phyloP scores from a whole-genome alignment of 148 eudicot genomes.

The Heliosperma pusillum region DNA sequence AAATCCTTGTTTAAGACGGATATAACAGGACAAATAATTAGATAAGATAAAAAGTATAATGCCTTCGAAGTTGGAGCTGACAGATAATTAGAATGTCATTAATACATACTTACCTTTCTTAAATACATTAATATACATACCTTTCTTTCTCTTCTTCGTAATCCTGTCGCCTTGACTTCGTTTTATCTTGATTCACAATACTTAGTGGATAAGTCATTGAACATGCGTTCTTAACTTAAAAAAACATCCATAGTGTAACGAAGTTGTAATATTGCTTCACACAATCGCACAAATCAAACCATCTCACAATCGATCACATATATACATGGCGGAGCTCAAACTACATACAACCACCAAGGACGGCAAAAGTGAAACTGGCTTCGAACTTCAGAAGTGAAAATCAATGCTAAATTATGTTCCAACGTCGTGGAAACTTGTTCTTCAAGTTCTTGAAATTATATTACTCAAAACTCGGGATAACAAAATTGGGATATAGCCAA shows the following conservation, averaged over 20 bases:
- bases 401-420: background rate
- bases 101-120: too few relatives aligned
- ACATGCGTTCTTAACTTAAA: background rate
- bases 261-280: too few relatives aligned
- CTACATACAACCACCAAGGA: background rate
- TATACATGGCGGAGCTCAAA: background rate
- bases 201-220: background rate
- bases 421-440: background rate
- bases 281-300: background rate
- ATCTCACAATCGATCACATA: background rate
- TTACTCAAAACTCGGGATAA: too few relatives aligned
- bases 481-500: background rate
- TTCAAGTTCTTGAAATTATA: too few relatives aligned
- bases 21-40: too few relatives aligned
- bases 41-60: too few relatives aligned
- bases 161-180: background rate
- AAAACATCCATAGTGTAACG: too few relatives aligned
- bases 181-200: background rate
- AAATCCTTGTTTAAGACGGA: too few relatives aligned
- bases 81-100: too few relatives aligned
- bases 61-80: too few relatives aligned
- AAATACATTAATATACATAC: too few relatives aligned
- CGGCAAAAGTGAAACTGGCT: background rate
- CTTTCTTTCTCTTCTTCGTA: background rate
- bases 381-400: too few relatives aligned